Conservation (phyloP, 2,329 filamentous ascomycete genomes). For the Chalara sp. region DNA sequence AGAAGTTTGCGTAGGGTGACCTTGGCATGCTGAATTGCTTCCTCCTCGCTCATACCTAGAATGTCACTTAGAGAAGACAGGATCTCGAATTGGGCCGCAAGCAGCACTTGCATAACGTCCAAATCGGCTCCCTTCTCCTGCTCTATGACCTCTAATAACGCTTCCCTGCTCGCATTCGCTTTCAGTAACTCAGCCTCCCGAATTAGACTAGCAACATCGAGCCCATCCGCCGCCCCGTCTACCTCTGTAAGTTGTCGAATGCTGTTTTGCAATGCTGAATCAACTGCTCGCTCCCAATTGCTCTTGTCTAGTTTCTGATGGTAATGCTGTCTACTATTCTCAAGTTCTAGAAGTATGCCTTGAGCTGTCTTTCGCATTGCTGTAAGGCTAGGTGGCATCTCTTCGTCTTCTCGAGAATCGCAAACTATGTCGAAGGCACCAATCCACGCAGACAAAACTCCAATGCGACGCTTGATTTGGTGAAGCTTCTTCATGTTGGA, state of each 20-base stretch:
- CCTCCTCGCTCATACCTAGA: slow-evolving; percentile 72
- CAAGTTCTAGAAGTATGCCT: slow-evolving; percentile 82
- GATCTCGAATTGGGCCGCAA: slow-evolving; percentile 89
- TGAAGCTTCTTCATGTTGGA: slow-evolving; percentile 75
- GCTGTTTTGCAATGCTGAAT: slow-evolving; percentile 81
- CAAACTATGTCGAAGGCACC: slow-evolving; percentile 82
- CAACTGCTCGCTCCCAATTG: slow-evolving; percentile 82
- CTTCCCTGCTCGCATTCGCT: slow-evolving; percentile 73
- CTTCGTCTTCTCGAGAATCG: slow-evolving; percentile 62
- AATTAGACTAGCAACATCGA: slow-evolving; percentile 64
- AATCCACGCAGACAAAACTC: slow-evolving; percentile 85
- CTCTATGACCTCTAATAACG: slow-evolving; percentile 69
- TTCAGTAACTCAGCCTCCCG: slow-evolving; percentile 85
- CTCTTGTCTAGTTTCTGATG: slow-evolving; percentile 75
- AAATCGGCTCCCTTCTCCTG: slow-evolving; percentile 78
- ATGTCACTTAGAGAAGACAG: slow-evolving; percentile 77
- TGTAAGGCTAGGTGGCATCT: slow-evolving; percentile 61
- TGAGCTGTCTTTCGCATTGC: slow-evolving; percentile 82
- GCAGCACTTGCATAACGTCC: slow-evolving; percentile 70
- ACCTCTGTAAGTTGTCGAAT: slow-evolving; percentile 72
- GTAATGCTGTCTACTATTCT: slow-evolving; percentile 83
- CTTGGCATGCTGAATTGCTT: slow-evolving; percentile 76
- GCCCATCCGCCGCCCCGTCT: slow-evolving; percentile 54
- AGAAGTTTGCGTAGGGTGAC: slow-evolving; percentile 71
- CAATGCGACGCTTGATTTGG: slow-evolving; percentile 77